Conservation (phyloP, 1,284 basidiomycete genomes). For the Boletus albobrunnescens region DNA sequence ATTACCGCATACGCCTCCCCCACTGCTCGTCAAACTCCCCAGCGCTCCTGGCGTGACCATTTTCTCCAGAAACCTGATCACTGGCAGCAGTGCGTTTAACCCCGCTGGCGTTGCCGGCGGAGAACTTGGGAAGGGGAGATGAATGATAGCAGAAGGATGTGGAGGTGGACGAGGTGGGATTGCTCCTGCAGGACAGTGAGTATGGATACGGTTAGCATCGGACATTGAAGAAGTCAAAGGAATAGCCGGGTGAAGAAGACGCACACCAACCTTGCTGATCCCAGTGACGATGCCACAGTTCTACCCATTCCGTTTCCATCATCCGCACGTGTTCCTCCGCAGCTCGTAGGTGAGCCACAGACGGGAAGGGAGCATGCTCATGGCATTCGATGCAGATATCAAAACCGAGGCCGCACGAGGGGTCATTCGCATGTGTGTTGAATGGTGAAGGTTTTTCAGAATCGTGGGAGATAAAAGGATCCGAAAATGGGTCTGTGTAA, state of each 20-base stretch:
- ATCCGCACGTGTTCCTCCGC: conserved; percentile 67
- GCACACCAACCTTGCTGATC: conserved; percentile 18
- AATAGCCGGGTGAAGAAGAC: neutral
- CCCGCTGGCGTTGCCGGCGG: conserved; percentile 49
- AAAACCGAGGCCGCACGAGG: conserved; percentile 58
- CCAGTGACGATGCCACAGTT: conserved; percentile 32
- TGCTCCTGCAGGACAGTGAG: conserved; percentile 5
- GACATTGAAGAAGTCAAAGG: neutral
- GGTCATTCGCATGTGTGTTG: conserved; percentile 54
- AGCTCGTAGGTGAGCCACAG: conserved; percentile 54
- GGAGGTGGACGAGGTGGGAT: conserved; percentile 61
- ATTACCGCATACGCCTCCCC: neutral
- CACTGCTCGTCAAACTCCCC: conserved; percentile 20
- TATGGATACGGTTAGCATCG: neutral
- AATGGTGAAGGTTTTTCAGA: conserved; percentile 45
- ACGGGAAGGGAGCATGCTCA: conserved; percentile 70
- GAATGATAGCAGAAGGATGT: conserved; percentile 66
- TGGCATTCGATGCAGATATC: conserved; percentile 86
- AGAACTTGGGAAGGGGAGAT: conserved; percentile 66
- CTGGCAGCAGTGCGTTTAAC: conserved; percentile 50
- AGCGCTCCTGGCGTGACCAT: conserved; percentile 46
- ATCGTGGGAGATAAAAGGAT: conserved; percentile 10
- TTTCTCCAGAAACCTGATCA: conserved; percentile 59
- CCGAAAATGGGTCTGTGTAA: conserved; percentile 15
- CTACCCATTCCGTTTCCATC: conserved; percentile 60